A percentile compares a stretch with the other conserved stretches of the same genome.
phyloP scores from a whole-genome alignment of 805 yeast genomes.

The Wickerhamiella kurtzmanii region DNA sequence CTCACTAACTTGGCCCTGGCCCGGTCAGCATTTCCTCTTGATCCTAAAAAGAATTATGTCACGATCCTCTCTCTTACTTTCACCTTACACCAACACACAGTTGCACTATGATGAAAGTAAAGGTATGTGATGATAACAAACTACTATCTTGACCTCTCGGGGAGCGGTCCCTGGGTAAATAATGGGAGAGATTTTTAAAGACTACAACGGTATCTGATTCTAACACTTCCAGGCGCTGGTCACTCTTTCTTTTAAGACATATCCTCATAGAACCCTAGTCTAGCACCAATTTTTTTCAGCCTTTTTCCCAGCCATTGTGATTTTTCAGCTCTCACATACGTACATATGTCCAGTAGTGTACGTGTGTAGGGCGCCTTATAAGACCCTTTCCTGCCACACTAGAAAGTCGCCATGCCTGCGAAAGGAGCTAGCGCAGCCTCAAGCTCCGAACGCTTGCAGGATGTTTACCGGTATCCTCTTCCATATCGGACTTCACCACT shows the following conservation, averaged over 20 bases:
- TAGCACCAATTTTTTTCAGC: too few relatives aligned
- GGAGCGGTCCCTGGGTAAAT: slow-evolving; percentile 22
- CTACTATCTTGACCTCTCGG: slow-evolving; percentile 15
- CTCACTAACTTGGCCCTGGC: too few relatives aligned
- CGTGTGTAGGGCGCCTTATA: too few relatives aligned
- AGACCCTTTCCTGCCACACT: too few relatives aligned
- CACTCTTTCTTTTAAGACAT: slow-evolving; percentile 11
- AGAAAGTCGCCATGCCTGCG: slow-evolving; percentile 9
- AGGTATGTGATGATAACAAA: slow-evolving; percentile 20
- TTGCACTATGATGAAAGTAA: slow-evolving; percentile 4
- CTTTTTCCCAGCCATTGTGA: too few relatives aligned
- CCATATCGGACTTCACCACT: slow-evolving; percentile 40
- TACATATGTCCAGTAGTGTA: not conserved
- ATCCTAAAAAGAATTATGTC: not conserved
- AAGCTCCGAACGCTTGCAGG: slow-evolving; percentile 4
- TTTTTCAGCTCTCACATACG: not conserved
- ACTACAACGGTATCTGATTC: slow-evolving; percentile 96
- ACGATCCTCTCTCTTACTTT: not conserved
- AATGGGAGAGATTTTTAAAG: slow-evolving; percentile 32
- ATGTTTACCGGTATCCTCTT: slow-evolving; percentile 37
- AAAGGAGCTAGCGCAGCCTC: slow-evolving; percentile 8
- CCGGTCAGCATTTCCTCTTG: too few relatives aligned
- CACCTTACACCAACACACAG: too few relatives aligned
- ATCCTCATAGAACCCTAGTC: not conserved
- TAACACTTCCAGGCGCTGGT: slow-evolving; percentile 11